phyloP scores from a whole-genome alignment of 352 stramenopile species.

The Phytophthora foliorum region DNA sequence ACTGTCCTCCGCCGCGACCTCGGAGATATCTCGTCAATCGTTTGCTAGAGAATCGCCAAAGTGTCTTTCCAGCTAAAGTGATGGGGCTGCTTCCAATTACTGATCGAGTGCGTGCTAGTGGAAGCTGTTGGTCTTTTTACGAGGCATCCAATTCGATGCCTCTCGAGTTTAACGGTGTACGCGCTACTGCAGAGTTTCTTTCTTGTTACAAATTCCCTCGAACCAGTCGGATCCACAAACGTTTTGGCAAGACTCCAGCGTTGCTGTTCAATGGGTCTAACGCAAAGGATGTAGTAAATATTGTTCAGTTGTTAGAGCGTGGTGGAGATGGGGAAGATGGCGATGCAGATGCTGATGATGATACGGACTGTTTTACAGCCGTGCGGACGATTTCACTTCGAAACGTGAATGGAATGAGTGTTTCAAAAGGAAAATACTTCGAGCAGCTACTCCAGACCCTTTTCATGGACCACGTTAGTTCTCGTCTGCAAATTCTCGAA shows the following conservation, averaged over 20 bases:
- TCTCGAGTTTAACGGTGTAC: slow-evolving; percentile 33
- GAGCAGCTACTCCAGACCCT: slow-evolving; percentile 61
- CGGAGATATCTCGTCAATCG: slow-evolving; percentile 45
- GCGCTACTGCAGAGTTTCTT: slow-evolving; percentile 26
- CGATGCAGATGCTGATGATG: slow-evolving; percentile 27
- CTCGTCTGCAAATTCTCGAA: slow-evolving; percentile 38
- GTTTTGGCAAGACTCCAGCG: slow-evolving; percentile 32
- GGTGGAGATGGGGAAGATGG: slow-evolving; percentile 24
- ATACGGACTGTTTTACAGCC: slow-evolving; percentile 50
- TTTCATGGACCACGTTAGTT: slow-evolving; percentile 61
- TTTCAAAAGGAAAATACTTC: slow-evolving; percentile 38
- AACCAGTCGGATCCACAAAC: slow-evolving; percentile 32
- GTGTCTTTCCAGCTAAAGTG: slow-evolving; percentile 28
- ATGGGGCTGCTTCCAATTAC: slow-evolving; percentile 36
- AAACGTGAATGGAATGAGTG: slow-evolving; percentile 37
- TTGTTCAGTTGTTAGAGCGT: slow-evolving; percentile 50
- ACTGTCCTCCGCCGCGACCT: slow-evolving; percentile 51
- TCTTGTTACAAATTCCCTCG: slow-evolving; percentile 20
- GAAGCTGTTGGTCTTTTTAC: slow-evolving; percentile 43
- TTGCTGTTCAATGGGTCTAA: slow-evolving; percentile 35
- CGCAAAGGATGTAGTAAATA: slow-evolving; percentile 28
- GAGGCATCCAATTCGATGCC: slow-evolving; percentile 34
- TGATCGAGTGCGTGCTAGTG: slow-evolving; percentile 45
- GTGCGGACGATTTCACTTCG: slow-evolving; percentile 43
- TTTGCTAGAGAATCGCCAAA: slow-evolving; percentile 17